Percentiles rank a stretch among this genome's conserved stretches.
phyloP scores from a whole-genome alignment of 768 basidiomycete species.

The Rhodotorula taiwanensis region DNA sequence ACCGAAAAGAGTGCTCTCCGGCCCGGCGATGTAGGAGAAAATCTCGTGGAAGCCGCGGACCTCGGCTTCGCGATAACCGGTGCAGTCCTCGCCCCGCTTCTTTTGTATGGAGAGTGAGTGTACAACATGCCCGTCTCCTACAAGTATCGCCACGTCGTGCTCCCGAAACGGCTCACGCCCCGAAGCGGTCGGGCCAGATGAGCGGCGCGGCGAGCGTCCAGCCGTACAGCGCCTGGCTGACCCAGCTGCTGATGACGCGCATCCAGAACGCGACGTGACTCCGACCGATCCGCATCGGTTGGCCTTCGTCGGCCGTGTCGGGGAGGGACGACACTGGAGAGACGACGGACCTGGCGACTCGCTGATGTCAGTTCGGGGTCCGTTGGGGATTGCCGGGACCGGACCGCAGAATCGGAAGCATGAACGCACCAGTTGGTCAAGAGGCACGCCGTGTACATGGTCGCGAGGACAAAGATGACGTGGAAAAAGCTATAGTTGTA shows the following conservation, averaged over 20 bases:
- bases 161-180: not conserved
- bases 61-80: too few relatives aligned
- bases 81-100: too few relatives aligned
- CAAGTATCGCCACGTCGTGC: too few relatives aligned
- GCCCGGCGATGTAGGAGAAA: too few relatives aligned
- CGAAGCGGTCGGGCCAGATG: constrained; percentile 77
- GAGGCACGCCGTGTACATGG: constrained; percentile 97
- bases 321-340: constrained; percentile 12
- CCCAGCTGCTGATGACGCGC: constrained; percentile 91
- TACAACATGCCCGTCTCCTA: too few relatives aligned
- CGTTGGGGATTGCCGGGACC: not conserved
- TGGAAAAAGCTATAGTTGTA: constrained; percentile 99
- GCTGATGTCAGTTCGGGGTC: not conserved
- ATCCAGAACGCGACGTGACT: constrained; percentile 99
- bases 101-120: too few relatives aligned
- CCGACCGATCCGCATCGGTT: constrained; percentile 75
- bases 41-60: too few relatives aligned
- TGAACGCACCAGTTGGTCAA: constrained; percentile 83
- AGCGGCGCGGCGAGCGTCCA: constrained; percentile 87
- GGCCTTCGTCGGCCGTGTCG: constrained; percentile 13
- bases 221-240: constrained; percentile 69
- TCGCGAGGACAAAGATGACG: constrained; percentile 85
- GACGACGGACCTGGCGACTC: constrained; percentile 44
- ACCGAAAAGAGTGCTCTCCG: too few relatives aligned
- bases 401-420: not conserved